These are phyloP conservation scores for Hymenoscyphus scutula DNA, from an alignment of 2,329 filamentous ascomycete species.

Conservation along the genomic window DNA sequence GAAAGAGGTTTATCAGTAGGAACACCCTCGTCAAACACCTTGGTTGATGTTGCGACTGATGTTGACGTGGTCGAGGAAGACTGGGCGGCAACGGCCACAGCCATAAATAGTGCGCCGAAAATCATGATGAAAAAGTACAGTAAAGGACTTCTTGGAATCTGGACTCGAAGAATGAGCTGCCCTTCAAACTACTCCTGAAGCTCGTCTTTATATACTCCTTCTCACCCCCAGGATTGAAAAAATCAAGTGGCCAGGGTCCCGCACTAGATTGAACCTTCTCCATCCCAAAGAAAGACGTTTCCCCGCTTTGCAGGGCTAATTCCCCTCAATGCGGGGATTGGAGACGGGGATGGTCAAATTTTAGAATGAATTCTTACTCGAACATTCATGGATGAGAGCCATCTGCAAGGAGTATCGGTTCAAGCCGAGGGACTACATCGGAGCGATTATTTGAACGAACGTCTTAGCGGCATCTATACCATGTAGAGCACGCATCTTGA, in stretches of 20 bases:
- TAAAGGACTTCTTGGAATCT: not conserved
- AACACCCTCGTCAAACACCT: constrained; percentile 23
- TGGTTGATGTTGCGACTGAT: constrained; percentile 20
- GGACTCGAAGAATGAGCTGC: not conserved
- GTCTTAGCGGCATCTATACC: not conserved
- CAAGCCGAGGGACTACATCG: not conserved
- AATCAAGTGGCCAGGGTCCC: not conserved
- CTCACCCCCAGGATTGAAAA: not conserved
- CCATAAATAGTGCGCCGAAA: constrained; percentile 18
- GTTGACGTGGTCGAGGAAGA: constrained; percentile 18
- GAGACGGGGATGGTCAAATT: not conserved
- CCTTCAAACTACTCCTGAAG: not conserved
- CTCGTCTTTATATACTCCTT: not conserved
- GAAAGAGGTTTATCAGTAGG: constrained; percentile 26
- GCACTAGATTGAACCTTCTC: not conserved
- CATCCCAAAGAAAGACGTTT: not conserved
- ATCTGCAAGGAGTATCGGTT: not conserved
- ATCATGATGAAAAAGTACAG: constrained; percentile 16
- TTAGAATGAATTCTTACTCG: not conserved
- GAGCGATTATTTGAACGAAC: constrained; percentile 1
- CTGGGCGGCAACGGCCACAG: constrained; percentile 20
- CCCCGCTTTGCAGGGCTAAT: not conserved
- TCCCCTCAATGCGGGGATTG: not conserved
- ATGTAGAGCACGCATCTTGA: not conserved
- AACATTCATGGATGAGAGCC: not conserved